Conservation (phyloP, 139 green algal genomes). For the Chlamydomonas applanata region DNA sequence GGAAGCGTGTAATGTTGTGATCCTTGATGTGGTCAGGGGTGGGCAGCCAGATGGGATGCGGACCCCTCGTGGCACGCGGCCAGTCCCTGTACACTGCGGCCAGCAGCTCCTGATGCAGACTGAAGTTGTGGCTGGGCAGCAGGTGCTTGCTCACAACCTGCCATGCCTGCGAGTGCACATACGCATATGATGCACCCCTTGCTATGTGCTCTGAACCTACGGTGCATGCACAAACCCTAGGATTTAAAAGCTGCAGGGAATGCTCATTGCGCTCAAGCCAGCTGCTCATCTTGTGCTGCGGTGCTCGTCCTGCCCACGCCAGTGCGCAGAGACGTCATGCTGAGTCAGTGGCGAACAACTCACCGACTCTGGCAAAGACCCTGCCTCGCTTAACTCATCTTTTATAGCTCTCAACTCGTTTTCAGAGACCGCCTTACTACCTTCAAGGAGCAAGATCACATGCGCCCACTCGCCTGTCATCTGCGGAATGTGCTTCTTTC, state of each 20-base stretch:
- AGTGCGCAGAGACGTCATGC: too few relatives aligned
- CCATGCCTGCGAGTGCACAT: neutral
- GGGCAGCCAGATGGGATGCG: neutral
- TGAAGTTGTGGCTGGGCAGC: neutral
- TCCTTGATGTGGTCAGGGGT: neutral
- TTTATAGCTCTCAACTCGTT: too few relatives aligned
- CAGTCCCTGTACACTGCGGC: neutral
- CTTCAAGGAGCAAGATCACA: too few relatives aligned
- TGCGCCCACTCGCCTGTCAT: too few relatives aligned
- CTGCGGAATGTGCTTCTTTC: too few relatives aligned
- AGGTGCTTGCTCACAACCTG: neutral
- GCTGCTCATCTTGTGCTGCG: too few relatives aligned
- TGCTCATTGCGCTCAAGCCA: neutral
- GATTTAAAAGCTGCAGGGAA: neutral
- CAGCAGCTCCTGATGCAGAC: neutral
- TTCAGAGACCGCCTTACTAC: too few relatives aligned
- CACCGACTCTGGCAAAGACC: too few relatives aligned
- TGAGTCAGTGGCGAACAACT: too few relatives aligned
- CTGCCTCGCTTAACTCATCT: too few relatives aligned
- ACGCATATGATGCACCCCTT: neutral
- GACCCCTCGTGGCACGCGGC: neutral
- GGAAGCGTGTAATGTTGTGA: constrained; percentile 4
- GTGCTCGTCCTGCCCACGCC: too few relatives aligned
- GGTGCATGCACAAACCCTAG: neutral
- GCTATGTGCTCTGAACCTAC: neutral